These are phyloP conservation scores for Oxyria digyna DNA, from an alignment of 148 eudicot species.

Conservation along the genomic window DNA sequence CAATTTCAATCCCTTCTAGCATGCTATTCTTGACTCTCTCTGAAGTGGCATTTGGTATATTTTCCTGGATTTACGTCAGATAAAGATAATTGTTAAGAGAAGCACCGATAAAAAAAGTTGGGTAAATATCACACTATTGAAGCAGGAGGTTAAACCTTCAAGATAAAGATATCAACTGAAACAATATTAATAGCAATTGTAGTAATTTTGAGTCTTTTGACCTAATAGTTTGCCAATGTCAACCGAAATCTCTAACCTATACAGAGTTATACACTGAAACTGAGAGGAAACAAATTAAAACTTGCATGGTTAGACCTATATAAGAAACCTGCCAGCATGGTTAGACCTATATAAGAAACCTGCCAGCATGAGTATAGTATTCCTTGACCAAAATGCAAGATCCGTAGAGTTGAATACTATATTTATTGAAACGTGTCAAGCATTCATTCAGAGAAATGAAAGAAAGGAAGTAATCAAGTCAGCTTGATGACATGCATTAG, in stretches of 20 bases:
- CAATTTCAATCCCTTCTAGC: constrained; percentile 77
- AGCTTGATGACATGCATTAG: neutral
- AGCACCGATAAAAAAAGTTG: neutral
- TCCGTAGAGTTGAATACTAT: neutral
- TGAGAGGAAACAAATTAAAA: neutral
- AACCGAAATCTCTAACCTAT: neutral
- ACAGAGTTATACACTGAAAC: neutral
- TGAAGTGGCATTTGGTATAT: constrained; percentile 65
- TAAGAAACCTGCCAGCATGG: neutral
- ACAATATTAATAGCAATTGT: neutral
- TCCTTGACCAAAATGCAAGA: neutral
- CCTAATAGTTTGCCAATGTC: neutral
- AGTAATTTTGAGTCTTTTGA: neutral
- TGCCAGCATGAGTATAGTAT: neutral
- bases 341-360: neutral
- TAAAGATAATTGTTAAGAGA: neutral
- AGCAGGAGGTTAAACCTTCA: neutral
- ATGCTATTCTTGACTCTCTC: constrained; percentile 74
- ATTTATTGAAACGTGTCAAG: neutral
- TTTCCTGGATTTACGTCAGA: constrained; percentile 43
- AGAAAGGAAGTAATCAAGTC: neutral
- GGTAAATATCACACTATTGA: neutral
- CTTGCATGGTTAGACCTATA: neutral
- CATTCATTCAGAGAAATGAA: neutral
- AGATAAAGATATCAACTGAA: neutral